phyloP scores from a whole-genome alignment of 1,284 basidiomycete species.

The Quambalaria eucalypti region DNA sequence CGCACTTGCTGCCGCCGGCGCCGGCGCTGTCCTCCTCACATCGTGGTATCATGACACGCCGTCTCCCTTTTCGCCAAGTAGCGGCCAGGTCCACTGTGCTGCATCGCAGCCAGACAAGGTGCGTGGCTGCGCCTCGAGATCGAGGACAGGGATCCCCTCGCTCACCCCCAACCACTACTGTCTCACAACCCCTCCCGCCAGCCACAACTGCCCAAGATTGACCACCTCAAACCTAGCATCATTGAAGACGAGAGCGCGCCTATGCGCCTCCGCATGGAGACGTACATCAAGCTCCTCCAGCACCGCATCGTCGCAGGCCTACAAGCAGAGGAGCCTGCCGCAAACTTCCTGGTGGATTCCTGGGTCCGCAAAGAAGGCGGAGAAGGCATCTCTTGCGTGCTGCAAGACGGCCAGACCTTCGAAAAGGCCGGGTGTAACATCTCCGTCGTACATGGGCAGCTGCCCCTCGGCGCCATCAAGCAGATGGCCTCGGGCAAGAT shows the following conservation, averaged over 20 bases:
- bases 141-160: no score
- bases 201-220: slow-evolving; percentile 26
- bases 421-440: slow-evolving; percentile 98
- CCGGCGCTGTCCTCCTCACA: no score
- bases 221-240: slow-evolving; percentile 25
- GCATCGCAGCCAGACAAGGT: no score
- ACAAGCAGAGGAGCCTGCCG: slow-evolving; percentile 61
- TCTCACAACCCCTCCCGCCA: background rate
- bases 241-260: slow-evolving; percentile 26
- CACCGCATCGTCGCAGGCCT: slow-evolving; percentile 70
- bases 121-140: no score
- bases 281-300: slow-evolving; percentile 72
- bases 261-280: slow-evolving; percentile 63
- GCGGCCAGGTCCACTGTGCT: no score
- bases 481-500: slow-evolving; percentile 62
- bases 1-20: no score
- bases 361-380: slow-evolving; percentile 81
- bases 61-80: no score
- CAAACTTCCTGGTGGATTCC: slow-evolving; percentile 70
- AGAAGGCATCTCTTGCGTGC: slow-evolving; percentile 76
- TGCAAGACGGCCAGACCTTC: slow-evolving; percentile 65
- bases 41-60: no score
- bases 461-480: slow-evolving; percentile 77
- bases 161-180: no score
- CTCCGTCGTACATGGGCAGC: slow-evolving; percentile 76